phyloP scores from a whole-genome alignment of 208 protist genomes.

The Trypanosoma boissoni region DNA sequence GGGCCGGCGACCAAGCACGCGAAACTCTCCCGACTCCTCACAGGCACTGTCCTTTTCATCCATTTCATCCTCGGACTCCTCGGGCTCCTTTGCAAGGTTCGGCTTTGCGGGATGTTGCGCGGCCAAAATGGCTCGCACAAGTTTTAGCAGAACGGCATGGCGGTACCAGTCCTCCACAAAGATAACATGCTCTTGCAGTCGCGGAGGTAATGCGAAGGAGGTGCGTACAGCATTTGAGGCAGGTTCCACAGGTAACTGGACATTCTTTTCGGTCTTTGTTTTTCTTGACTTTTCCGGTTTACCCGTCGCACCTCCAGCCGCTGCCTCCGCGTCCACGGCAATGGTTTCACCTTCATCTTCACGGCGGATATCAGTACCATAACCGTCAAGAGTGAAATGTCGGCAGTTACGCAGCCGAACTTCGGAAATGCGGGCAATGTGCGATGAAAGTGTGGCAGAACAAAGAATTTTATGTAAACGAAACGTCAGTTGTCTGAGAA shows the following conservation, averaged over 20 bases:
- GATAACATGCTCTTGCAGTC: conserved; percentile 80
- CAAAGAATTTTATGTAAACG: conserved; percentile 86
- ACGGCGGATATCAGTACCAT: conserved; percentile 44
- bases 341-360: conserved; percentile 33
- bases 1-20: conserved; percentile 5
- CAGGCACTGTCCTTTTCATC: conserved; percentile 19
- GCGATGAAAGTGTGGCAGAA: conserved; percentile 87
- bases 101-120: conserved; percentile 12
- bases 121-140: conserved; percentile 50
- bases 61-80: conserved; percentile 1
- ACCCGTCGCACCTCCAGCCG: neutral
- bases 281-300: neutral
- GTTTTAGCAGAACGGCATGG: conserved; percentile 83
- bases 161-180: conserved; percentile 82
- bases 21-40: conserved; percentile 19
- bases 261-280: conserved; percentile 15
- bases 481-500: conserved; percentile 25
- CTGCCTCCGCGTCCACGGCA: too few relatives aligned
- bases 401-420: conserved; percentile 84
- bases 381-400: conserved; percentile 74
- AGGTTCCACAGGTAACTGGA: too few relatives aligned
- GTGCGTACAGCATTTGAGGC: conserved; percentile 31
- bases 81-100: neutral
- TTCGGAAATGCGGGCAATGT: conserved; percentile 77
- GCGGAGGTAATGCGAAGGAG: conserved; percentile 78